phyloP scores from a whole-genome alignment of 2,329 filamentous ascomycete genomes.

The Fusarium caatingaense region DNA sequence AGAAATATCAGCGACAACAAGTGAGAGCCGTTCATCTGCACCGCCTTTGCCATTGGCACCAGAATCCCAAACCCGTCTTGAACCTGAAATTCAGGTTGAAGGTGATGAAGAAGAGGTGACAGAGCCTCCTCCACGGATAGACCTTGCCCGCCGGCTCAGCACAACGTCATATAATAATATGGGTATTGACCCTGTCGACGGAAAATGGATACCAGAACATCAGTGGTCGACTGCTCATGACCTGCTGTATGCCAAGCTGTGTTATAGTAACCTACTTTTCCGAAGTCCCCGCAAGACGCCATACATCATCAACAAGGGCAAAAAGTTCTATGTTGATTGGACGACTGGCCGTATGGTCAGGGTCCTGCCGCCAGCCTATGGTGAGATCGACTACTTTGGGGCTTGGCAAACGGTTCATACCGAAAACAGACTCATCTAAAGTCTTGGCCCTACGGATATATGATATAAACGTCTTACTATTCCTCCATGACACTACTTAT shows the following conservation, averaged over 20 bases:
- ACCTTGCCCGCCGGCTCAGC: conserved; percentile 55
- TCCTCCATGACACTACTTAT: neutral
- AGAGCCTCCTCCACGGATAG: conserved; percentile 46
- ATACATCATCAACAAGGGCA: conserved; percentile 67
- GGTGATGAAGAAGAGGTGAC: conserved; percentile 37
- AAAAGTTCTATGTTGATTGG: conserved; percentile 71
- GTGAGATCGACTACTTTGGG: conserved; percentile 61
- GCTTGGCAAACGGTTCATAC: conserved; percentile 63
- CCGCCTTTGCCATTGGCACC: conserved; percentile 24
- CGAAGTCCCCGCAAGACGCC: conserved; percentile 68
- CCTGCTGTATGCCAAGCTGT: conserved; percentile 69
- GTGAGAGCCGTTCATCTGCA: conserved; percentile 31
- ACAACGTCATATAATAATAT: conserved; percentile 59
- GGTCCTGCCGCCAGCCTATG: conserved; percentile 65
- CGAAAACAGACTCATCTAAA: conserved; percentile 60
- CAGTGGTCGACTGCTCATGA: conserved; percentile 67
- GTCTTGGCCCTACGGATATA: conserved; percentile 14
- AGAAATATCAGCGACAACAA: conserved; percentile 37
- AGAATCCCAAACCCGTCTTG: conserved; percentile 40
- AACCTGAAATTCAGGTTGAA: conserved; percentile 38
- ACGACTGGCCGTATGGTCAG: conserved; percentile 65
- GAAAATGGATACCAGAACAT: conserved; percentile 68
- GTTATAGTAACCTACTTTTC: conserved; percentile 68
- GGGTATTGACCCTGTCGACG: conserved; percentile 60
- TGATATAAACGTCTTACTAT: conserved; percentile 1